Percentiles rank a stretch among this genome's conserved stretches.
These are phyloP conservation scores for Aquilaria malaccensis DNA, from an alignment of 345 rosid genomes.

Conservation along the genomic window DNA sequence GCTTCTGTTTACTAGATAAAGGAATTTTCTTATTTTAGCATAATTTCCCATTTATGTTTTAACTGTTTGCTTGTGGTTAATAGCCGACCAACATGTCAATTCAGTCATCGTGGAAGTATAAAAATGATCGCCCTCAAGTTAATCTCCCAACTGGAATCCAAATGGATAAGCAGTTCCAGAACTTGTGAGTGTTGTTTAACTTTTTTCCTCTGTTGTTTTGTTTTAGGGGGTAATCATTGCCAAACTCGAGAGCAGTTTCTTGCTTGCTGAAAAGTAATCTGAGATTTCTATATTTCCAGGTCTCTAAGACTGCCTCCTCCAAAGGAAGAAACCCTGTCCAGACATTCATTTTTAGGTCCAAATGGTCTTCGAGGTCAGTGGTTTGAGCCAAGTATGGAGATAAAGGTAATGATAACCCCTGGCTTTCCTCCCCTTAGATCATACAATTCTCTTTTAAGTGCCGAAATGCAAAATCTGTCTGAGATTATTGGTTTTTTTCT, in stretches of 20 bases:
- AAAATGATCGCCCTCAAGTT: conserved; percentile 27
- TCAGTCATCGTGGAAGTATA: conserved; percentile 52
- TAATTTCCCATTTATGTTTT: conserved; percentile 5
- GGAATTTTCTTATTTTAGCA: conserved; percentile 2
- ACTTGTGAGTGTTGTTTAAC: conserved; percentile 49
- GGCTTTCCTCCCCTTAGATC: neutral
- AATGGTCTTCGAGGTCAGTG: conserved; percentile 84
- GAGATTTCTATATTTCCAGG: conserved; percentile 31
- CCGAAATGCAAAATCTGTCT: conserved; percentile 10
- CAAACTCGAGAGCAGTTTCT: neutral
- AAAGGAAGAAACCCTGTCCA: conserved; percentile 85
- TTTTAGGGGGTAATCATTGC: too few relatives aligned
- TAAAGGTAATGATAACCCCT: conserved; percentile 45
- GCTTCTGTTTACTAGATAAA: neutral
- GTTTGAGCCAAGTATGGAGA: conserved; percentile 68
- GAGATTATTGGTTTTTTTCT: conserved; percentile 12
- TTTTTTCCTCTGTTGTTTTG: conserved; percentile 1
- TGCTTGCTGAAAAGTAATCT: neutral
- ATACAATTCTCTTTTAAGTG: conserved; percentile 3
- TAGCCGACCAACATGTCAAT: conserved; percentile 41
- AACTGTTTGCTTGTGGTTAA: conserved; percentile 14
- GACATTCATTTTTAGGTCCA: conserved; percentile 90
- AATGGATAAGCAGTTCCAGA: conserved; percentile 73
- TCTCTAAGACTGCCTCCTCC: conserved; percentile 58
- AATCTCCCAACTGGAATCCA: conserved; percentile 31